Conservation (phyloP, 2,329 filamentous ascomycete species). For the Reticulascus tulasneorum region DNA sequence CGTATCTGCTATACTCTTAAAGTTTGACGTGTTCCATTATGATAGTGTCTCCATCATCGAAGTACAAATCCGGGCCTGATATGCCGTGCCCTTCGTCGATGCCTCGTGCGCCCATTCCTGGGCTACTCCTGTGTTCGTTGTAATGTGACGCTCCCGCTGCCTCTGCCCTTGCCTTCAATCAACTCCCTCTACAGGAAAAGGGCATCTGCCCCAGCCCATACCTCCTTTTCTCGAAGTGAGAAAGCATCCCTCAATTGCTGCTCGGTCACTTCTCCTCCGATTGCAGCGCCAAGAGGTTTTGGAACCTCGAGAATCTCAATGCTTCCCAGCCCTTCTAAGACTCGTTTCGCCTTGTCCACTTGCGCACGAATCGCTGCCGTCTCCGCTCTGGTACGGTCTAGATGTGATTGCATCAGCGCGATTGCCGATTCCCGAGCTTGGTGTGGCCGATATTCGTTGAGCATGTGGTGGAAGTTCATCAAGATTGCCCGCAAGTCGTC, state of each 20-base stretch:
- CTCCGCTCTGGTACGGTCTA: conserved; percentile 69
- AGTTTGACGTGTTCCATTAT: too few species aligned
- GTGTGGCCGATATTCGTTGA: conserved; percentile 92
- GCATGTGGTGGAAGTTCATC: conserved; percentile 86
- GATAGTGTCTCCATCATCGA: too few species aligned
- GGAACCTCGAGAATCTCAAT: conserved; percentile 30
- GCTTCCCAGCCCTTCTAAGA: conserved; percentile 66
- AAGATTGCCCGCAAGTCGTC: conserved; percentile 76
- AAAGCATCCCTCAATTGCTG: conserved; percentile 1
- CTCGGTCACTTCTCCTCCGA: neutral
- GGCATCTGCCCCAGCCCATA: conserved; percentile 40
- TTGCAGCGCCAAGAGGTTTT: neutral
- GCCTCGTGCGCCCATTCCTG: too few species aligned
- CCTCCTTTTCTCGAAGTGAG: conserved; percentile 17
- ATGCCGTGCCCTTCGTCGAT: too few species aligned
- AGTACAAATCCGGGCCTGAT: too few species aligned
- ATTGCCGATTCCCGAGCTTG: conserved; percentile 88
- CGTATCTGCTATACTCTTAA: too few species aligned
- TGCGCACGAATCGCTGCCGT: conserved; percentile 64
- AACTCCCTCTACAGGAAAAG: conserved; percentile 27
- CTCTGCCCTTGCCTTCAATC: too few species aligned
- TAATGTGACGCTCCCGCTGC: too few species aligned
- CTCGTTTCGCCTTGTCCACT: conserved; percentile 67
- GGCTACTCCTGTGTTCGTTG: too few species aligned
- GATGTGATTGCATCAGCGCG: conserved; percentile 78